Conservation (phyloP, 176 grass and related monocot genomes). For the Aegilops speltoides region DNA sequence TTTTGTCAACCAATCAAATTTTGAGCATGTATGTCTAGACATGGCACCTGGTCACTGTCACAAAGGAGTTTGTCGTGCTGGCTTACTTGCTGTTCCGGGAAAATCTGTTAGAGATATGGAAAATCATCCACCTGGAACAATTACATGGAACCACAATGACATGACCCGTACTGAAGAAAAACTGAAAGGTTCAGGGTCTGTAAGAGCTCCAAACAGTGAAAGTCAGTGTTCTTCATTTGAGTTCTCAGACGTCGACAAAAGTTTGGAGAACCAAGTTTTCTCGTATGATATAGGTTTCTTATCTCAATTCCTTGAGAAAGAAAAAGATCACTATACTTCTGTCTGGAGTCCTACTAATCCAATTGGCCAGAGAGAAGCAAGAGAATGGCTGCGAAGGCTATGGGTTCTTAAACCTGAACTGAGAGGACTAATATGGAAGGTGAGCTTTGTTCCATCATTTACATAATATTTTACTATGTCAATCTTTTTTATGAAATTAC, state of each 20-base stretch:
- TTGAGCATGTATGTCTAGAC: conserved; percentile 90
- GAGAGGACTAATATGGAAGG: conserved; percentile 94
- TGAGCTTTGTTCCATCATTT: conserved; percentile 17
- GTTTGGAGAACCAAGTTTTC: conserved; percentile 49
- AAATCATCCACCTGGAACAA: conserved; percentile 24
- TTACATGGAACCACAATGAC: conserved; percentile 58
- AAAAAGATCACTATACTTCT: conserved; percentile 83
- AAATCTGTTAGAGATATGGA: conserved; percentile 42
- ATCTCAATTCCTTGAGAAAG: conserved; percentile 85
- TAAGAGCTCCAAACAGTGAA: conserved; percentile 23
- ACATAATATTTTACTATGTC: neutral
- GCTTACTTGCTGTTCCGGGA: conserved; percentile 75
- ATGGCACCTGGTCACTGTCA: conserved; percentile 87
- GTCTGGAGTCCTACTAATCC: conserved; percentile 86
- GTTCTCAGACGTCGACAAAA: conserved; percentile 38
- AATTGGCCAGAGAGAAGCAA: conserved; percentile 92
- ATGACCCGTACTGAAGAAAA: conserved; percentile 60
- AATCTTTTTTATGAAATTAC: conserved; percentile 19
- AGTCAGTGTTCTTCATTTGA: conserved; percentile 45
- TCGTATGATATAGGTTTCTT: conserved; percentile 87
- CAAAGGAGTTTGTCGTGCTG: conserved; percentile 90
- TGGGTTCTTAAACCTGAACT: conserved; percentile 85
- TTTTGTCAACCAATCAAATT: conserved; percentile 87
- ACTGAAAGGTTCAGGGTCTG: conserved; percentile 49
- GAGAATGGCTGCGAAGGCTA: conserved; percentile 88